Conservation (phyloP, 352 stramenopile genomes). For the Phytophthora quininea region DNA sequence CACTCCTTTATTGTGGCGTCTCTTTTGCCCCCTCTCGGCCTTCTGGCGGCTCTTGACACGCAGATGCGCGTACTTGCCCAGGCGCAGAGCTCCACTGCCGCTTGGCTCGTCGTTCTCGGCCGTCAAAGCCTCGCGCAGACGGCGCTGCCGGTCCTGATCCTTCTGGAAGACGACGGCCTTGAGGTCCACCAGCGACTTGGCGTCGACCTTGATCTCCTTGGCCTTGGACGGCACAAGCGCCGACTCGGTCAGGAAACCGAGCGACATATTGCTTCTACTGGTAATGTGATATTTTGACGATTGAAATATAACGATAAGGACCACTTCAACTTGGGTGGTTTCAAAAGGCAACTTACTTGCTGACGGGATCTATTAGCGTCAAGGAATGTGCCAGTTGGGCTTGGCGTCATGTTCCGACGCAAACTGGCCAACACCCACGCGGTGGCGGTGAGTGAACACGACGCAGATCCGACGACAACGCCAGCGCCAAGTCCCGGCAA, state of each 20-base stretch:
- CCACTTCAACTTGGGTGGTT: constrained; percentile 10
- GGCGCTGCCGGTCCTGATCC: constrained; percentile 74
- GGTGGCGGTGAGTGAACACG: constrained; percentile 11
- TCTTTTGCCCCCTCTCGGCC: constrained; percentile 30
- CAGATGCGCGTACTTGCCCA: constrained; percentile 59
- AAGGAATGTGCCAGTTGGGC: not conserved
- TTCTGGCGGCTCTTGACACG: constrained; percentile 42
- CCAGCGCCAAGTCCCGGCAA: constrained; percentile 12
- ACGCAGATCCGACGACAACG: constrained; percentile 8
- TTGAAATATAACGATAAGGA: constrained; percentile 1
- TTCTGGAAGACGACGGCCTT: constrained; percentile 87
- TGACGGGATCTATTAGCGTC: not conserved
- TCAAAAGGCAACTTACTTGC: not conserved
- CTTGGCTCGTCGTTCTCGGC: constrained; percentile 16
- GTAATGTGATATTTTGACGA: not conserved
- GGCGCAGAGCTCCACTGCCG: constrained; percentile 14
- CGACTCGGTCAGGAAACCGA: constrained; percentile 93
- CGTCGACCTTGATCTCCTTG: constrained; percentile 88
- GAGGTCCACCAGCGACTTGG: constrained; percentile 84
- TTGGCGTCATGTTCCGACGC: constrained; percentile 21
- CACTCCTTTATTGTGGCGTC: constrained; percentile 55
- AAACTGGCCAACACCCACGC: constrained; percentile 17
- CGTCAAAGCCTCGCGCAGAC: constrained; percentile 48
- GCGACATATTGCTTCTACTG: constrained; percentile 54
- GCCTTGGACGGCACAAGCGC: constrained; percentile 91